A percentile compares a stretch with the other conserved stretches of the same genome.
Conservation (phyloP, 2,329 filamentous ascomycete species). For the Microdochium nivale region DNA sequence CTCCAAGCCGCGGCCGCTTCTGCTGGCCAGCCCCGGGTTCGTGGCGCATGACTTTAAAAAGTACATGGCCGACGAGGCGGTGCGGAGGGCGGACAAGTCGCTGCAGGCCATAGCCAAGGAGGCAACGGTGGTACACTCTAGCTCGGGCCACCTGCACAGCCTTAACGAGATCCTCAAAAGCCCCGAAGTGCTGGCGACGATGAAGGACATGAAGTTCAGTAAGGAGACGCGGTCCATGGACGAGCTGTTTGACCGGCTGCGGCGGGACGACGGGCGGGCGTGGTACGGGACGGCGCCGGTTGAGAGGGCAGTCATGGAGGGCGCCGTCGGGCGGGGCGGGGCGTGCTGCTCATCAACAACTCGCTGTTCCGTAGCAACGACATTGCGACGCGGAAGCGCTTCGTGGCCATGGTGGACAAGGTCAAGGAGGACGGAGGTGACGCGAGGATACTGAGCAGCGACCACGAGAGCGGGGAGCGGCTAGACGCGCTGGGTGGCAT, state of each 20-base stretch:
- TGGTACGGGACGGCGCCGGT: slow-evolving; percentile 87
- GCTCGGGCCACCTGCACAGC: slow-evolving; percentile 78
- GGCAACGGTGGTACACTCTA: slow-evolving; percentile 70
- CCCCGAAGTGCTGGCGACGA: slow-evolving; percentile 64
- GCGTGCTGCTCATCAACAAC: slow-evolving; percentile 79
- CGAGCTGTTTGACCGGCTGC: slow-evolving; percentile 67
- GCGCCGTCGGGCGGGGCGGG: slow-evolving; percentile 84
- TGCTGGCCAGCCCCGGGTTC: slow-evolving; percentile 87
- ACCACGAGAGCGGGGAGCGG: slow-evolving; percentile 86
- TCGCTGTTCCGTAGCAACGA: slow-evolving; percentile 78
- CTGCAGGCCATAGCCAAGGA: slow-evolving; percentile 54
- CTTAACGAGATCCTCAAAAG: slow-evolving; percentile 81
- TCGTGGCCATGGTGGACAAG: slow-evolving; percentile 78
- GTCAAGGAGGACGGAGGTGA: slow-evolving; percentile 85
- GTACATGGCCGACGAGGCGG: slow-evolving; percentile 56
- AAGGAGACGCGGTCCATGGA: slow-evolving; percentile 81
- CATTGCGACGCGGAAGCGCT: slow-evolving; percentile 65
- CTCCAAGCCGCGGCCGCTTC: slow-evolving; percentile 56
- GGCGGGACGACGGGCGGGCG: slow-evolving; percentile 77
- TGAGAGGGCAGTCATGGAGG: slow-evolving; percentile 72
- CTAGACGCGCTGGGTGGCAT: slow-evolving; percentile 79
- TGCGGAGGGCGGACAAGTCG: slow-evolving; percentile 55
- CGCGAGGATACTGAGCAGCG: slow-evolving; percentile 78
- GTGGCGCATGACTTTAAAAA: slow-evolving; percentile 72
- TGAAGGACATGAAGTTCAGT: slow-evolving; percentile 83